These are phyloP conservation scores for Lactifluus volemus DNA, from an alignment of 768 basidiomycete genomes.

Conservation along the genomic window DNA sequence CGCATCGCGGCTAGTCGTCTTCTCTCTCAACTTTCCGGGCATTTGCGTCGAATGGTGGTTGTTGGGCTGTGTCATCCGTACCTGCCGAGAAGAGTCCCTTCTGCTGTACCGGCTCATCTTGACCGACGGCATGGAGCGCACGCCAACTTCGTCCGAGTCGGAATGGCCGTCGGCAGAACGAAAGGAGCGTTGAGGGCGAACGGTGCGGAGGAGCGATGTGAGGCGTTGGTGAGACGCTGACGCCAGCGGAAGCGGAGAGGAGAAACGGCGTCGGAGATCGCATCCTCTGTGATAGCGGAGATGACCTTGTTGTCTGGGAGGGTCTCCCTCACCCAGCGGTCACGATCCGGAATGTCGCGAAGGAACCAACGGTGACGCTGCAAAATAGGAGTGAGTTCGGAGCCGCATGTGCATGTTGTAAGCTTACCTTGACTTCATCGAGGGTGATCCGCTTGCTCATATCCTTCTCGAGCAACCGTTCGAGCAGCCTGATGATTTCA, in stretches of 20 bases:
- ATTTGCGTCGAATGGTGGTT: neutral
- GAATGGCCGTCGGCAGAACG: conserved; percentile 20
- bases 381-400: conserved; percentile 8
- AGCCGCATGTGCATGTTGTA: neutral
- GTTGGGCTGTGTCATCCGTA: neutral
- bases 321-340: conserved; percentile 62
- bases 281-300: conserved; percentile 62
- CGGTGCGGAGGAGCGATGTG: conserved; percentile 41
- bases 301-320: conserved; percentile 40
- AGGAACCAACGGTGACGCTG: conserved; percentile 60
- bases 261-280: conserved; percentile 69
- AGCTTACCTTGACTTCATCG: conserved; percentile 66
- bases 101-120: conserved; percentile 5
- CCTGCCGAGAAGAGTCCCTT: neutral
- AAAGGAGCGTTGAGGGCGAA: conserved; percentile 30
- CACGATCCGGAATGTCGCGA: conserved; percentile 54
- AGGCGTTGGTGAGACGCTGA: conserved; percentile 37
- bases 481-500: conserved; percentile 62
- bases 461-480: conserved; percentile 76
- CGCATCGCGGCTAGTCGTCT: neutral
- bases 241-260: conserved; percentile 55
- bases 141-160: conserved; percentile 19
- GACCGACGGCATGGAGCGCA: conserved; percentile 13
- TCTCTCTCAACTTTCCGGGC: conserved; percentile 2
- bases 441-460: conserved; percentile 64